Evolutionary conservation across 768 basidiomycete genomes (phyloP), one percentile per base, ranked within the genome.

Genomic region (Lactarius hengduanensis): DNA sequence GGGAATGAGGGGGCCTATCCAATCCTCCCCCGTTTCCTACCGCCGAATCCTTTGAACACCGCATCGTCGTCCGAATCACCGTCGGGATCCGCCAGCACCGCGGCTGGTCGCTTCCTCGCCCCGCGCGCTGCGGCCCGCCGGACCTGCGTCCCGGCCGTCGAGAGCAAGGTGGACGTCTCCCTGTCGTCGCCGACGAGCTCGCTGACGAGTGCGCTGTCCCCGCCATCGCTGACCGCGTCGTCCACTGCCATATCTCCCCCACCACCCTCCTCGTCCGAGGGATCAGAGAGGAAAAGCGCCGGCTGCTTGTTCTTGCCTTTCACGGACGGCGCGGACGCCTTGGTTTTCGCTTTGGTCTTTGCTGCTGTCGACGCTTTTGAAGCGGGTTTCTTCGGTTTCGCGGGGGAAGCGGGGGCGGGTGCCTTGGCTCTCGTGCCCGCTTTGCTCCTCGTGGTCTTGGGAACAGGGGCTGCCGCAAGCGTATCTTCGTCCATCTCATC

Each of bases 31-130:
- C 58, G 60, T 34, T 73, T 73, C 74, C 78, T 73, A 72, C 78
- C 59, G 71, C 78, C 75, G 69, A 87, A 88, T 18, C 88, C 87
- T 69, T 82, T 83, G 76, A 89, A 90, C 30, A 85, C 83, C 20
- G 80, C 83, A 6, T 89, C 83, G 6, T 89, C 86, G 70, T 89
- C 89, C 11, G 86, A 88, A 73, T 88, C 88, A 71, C 87, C 86
- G 61, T 85, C 85, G 7, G 78, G 77, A 45, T 85, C 75, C 11
- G 71, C 70, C 16, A 72, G 59, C 43, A 40, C 38, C 38, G 60
- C 61, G 22, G 57, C 50, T 36, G 60, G 62, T 4, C 58, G 70
- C 63, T 62, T 62, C 60, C 59, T 57, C 65, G 59, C 59, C 22
- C 63, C 63, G 28, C 71, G 73, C 26, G 57, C 41, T 4, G 63